Conservation (phyloP, 768 basidiomycete genomes). For the Boletus speciosus region DNA sequence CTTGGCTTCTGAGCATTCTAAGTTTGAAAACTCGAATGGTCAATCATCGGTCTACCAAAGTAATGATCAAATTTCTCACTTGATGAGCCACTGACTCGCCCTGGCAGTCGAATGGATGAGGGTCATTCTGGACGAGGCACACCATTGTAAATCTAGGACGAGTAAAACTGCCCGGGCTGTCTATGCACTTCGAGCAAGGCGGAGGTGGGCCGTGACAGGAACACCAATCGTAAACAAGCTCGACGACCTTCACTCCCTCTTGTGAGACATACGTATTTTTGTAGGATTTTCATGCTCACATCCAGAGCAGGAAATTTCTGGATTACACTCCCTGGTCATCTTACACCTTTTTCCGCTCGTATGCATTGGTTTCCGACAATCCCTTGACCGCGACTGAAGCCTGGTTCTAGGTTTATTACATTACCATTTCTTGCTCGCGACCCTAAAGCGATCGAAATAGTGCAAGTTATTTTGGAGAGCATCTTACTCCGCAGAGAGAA, state of each 20-base stretch:
- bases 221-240: conserved; percentile 95
- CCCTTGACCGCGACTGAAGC: neutral
- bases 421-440: conserved; percentile 89
- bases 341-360: conserved; percentile 88
- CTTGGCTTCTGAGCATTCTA: conserved; percentile 83
- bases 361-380: conserved; percentile 24
- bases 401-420: conserved; percentile 68
- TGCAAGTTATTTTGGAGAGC: conserved; percentile 90
- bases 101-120: conserved; percentile 72
- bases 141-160: conserved; percentile 86
- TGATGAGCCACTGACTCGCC: conserved; percentile 6
- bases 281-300: conserved; percentile 33
- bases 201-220: conserved; percentile 91
- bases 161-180: conserved; percentile 88
- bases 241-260: conserved; percentile 85
- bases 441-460: conserved; percentile 89
- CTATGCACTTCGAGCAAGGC: conserved; percentile 73
- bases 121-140: conserved; percentile 89
- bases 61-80: conserved; percentile 29
- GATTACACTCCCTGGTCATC: conserved; percentile 79
- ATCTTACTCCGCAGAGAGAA: conserved; percentile 89
- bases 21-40: conserved; percentile 50
- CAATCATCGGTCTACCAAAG: conserved; percentile 70
- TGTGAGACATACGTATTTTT: conserved; percentile 51
- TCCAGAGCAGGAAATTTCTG: conserved; percentile 62